A percentile compares a stretch with the other conserved stretches of the same genome.
phyloP scores from a whole-genome alignment of 2,329 filamentous ascomycete species.

The Talaromyces amestolkiae region DNA sequence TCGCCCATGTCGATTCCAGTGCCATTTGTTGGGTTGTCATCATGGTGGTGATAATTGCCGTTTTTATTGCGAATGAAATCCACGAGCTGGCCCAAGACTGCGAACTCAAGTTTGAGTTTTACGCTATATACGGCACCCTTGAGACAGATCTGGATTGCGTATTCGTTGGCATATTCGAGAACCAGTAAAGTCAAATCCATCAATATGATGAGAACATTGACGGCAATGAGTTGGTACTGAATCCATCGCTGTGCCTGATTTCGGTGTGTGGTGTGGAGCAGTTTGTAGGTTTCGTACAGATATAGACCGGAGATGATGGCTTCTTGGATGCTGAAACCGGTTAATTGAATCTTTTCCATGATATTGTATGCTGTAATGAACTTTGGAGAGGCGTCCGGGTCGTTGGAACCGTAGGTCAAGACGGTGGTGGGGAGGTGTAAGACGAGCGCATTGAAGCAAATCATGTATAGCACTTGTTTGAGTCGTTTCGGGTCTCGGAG shows the following conservation, averaged over 20 bases:
- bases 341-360: conserved; percentile 48
- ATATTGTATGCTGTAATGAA: conserved; percentile 45
- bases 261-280: conserved; percentile 39
- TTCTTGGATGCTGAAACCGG: conserved; percentile 48
- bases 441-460: conserved; percentile 54
- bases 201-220: conserved; percentile 49
- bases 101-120: conserved; percentile 52
- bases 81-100: conserved; percentile 51
- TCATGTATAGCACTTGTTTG: conserved; percentile 55
- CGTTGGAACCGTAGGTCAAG: conserved; percentile 50
- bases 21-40: conserved; percentile 25
- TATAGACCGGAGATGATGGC: conserved; percentile 50
- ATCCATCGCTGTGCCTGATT: conserved; percentile 41
- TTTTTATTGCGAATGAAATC: conserved; percentile 32
- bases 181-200: conserved; percentile 47
- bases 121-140: conserved; percentile 50
- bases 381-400: conserved; percentile 22
- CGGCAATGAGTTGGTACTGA: conserved; percentile 49
- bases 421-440: conserved; percentile 56
- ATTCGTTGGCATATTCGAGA: conserved; percentile 44
- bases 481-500: conserved; percentile 52
- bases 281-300: conserved; percentile 53
- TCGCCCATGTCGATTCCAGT: not conserved
- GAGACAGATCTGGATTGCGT: conserved; percentile 45
- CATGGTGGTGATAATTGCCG: conserved; percentile 21